Evolutionary conservation across 2,329 filamentous ascomycete genomes (phyloP).

Genomic region (Leptographium wingfieldii): DNA sequence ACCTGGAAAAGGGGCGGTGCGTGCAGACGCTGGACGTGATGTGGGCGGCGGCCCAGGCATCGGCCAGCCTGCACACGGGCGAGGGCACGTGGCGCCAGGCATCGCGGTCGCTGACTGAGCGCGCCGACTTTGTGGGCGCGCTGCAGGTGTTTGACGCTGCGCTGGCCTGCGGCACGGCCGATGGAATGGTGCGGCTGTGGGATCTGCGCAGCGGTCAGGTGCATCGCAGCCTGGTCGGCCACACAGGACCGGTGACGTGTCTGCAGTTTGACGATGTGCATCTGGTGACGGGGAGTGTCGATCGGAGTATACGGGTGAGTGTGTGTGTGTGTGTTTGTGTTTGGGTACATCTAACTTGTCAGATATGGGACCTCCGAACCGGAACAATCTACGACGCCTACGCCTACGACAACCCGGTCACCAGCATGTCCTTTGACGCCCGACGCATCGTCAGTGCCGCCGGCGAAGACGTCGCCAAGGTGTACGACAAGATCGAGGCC

Average conservation of each 20-base stretch:
- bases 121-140: slow-evolving; percentile 89
- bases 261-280: slow-evolving; percentile 95
- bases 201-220: slow-evolving; percentile 93
- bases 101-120: slow-evolving; percentile 55
- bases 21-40: slow-evolving; percentile 96
- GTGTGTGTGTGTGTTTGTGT: background rate
- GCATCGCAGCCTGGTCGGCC: slow-evolving; percentile 88
- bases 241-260: slow-evolving; percentile 87
- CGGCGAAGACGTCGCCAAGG: slow-evolving; percentile 87
- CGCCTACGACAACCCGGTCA: slow-evolving; percentile 84
- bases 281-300: slow-evolving; percentile 81
- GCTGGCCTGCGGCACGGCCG: slow-evolving; percentile 88
- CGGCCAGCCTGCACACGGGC: slow-evolving; percentile 47
- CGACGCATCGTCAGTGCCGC: slow-evolving; percentile 83
- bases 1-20: slow-evolving; percentile 91
- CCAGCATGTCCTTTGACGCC: slow-evolving; percentile 93
- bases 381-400: slow-evolving; percentile 93
- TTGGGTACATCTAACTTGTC: background rate
- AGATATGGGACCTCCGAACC: slow-evolving; percentile 98
- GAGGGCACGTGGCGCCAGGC: slow-evolving; percentile 61
- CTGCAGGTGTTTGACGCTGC: slow-evolving; percentile 94
- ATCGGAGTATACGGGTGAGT: slow-evolving; percentile 87
- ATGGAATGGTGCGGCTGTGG: slow-evolving; percentile 95
- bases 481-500: slow-evolving; percentile 95
- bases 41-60: slow-evolving; percentile 91